Evolutionary conservation across 768 basidiomycete species (phyloP).

Genomic region (Lanmaoa rubissima): DNA sequence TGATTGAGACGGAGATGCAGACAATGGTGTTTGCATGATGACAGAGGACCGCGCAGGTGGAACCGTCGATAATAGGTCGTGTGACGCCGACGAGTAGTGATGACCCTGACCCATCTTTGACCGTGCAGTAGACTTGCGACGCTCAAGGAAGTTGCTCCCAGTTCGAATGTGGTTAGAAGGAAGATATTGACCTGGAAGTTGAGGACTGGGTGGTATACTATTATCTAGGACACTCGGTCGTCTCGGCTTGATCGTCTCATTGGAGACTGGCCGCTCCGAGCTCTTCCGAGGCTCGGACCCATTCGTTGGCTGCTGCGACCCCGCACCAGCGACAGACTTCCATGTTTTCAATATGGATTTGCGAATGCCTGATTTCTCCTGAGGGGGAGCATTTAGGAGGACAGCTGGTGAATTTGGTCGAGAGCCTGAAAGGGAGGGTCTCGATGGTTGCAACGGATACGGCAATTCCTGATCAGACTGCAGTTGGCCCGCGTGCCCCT

Average conservation of each 20-base stretch:
- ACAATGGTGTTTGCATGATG: slow-evolving; percentile 16
- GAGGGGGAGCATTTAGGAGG: slow-evolving; percentile 20
- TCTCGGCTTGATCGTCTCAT: slow-evolving; percentile 37
- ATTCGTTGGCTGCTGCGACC: slow-evolving; percentile 29
- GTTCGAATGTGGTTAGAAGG: slow-evolving; percentile 32
- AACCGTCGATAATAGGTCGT: slow-evolving; percentile 25
- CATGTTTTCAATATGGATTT: slow-evolving; percentile 74
- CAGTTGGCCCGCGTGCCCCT: slow-evolving; percentile 44
- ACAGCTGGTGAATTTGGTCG: slow-evolving; percentile 28
- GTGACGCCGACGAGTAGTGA: slow-evolving; percentile 30
- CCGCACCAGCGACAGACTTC: slow-evolving; percentile 46
- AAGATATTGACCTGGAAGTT: slow-evolving; percentile 52
- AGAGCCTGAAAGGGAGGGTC: slow-evolving; percentile 35
- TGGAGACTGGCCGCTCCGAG: slow-evolving; percentile 38
- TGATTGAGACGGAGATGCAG: slow-evolving; percentile 31
- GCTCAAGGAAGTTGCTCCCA: slow-evolving; percentile 33
- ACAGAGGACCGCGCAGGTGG: slow-evolving; percentile 12
- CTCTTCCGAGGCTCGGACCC: slow-evolving; percentile 37
- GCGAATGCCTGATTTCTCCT: slow-evolving; percentile 47
- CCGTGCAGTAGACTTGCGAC: slow-evolving; percentile 18
- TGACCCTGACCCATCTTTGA: slow-evolving; percentile 19
- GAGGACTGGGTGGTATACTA: slow-evolving; percentile 60
- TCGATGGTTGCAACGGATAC: slow-evolving; percentile 46
- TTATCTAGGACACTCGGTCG: slow-evolving; percentile 49
- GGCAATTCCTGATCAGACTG: slow-evolving; percentile 62